phyloP scores from a whole-genome alignment of 129 eudicot genomes.

The Ambrosia artemisiifolia region DNA sequence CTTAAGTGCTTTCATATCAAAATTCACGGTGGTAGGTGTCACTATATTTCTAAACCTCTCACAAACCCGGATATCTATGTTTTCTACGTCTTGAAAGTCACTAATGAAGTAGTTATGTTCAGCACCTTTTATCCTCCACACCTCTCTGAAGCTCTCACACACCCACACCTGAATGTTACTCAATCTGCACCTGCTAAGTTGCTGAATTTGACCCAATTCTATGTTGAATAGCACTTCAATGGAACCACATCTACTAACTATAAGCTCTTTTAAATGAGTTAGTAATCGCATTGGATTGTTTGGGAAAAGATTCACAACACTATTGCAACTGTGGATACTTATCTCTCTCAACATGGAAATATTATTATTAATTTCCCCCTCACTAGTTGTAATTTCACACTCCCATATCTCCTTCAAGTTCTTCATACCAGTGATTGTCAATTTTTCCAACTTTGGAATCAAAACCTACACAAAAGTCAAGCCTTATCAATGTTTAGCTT shows the following conservation, averaged over 20 bases:
- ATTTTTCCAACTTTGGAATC: too few species aligned
- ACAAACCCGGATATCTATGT: background rate
- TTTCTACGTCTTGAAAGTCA: background rate
- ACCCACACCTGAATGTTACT: background rate
- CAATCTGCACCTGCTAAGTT: background rate
- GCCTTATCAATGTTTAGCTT: too few species aligned
- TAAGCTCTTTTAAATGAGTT: background rate
- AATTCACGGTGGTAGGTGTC: background rate
- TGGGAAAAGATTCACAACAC: background rate
- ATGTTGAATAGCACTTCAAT: background rate
- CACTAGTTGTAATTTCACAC: background rate
- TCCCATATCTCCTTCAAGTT: constrained; percentile 9
- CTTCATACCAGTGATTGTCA: background rate
- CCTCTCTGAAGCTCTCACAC: background rate
- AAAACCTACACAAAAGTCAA: too few species aligned
- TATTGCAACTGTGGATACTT: background rate
- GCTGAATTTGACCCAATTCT: background rate
- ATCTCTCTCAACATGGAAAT: background rate
- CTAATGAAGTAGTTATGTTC: background rate
- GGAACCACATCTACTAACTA: background rate
- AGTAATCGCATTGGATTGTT: background rate
- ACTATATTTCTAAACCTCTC: background rate
- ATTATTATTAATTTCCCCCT: background rate
- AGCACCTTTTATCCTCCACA: background rate
- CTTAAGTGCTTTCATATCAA: background rate